Percentiles rank a stretch among this genome's conserved stretches.
Conservation (phyloP, 345 rosid genomes). For the Gossypium mustelinum region DNA sequence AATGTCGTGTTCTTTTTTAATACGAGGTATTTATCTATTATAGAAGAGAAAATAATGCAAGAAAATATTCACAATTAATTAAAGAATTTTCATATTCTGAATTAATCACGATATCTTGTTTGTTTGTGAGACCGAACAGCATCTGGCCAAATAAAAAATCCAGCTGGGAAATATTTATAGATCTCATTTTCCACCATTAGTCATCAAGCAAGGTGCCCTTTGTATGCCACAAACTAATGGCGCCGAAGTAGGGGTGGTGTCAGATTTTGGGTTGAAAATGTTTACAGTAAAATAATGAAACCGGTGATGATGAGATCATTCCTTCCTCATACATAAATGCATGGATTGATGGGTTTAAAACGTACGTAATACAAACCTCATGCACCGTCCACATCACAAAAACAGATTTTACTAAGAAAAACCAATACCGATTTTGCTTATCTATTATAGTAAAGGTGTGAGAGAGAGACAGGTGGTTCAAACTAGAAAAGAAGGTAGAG, state of each 20-base stretch:
- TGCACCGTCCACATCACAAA: not conserved
- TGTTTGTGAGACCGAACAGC: not conserved
- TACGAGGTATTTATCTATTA: too few species aligned
- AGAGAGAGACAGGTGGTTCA: not conserved
- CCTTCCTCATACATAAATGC: not conserved
- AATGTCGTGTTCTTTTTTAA: too few species aligned
- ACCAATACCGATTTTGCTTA: not conserved
- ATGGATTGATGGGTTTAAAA: not conserved
- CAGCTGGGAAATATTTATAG: not conserved
- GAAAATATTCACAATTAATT: too few species aligned
- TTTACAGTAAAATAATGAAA: too few species aligned
- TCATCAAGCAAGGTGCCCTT: not conserved
- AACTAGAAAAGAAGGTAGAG: not conserved
- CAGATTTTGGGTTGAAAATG: too few species aligned
- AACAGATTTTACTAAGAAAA: not conserved
- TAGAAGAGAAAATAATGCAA: too few species aligned
- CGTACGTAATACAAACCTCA: not conserved
- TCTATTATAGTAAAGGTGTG: too few species aligned
- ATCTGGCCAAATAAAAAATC: not conserved
- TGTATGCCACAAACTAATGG: not conserved
- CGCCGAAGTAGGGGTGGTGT: not conserved
- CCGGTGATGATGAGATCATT: not conserved
- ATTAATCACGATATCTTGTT: too few species aligned
- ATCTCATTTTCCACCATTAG: not conserved
- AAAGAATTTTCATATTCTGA: too few species aligned